A percentile compares a stretch with the other conserved stretches of the same genome.
Evolutionary conservation across 768 basidiomycete species (phyloP).

Genomic region (Rhizopogon rudus): DNA sequence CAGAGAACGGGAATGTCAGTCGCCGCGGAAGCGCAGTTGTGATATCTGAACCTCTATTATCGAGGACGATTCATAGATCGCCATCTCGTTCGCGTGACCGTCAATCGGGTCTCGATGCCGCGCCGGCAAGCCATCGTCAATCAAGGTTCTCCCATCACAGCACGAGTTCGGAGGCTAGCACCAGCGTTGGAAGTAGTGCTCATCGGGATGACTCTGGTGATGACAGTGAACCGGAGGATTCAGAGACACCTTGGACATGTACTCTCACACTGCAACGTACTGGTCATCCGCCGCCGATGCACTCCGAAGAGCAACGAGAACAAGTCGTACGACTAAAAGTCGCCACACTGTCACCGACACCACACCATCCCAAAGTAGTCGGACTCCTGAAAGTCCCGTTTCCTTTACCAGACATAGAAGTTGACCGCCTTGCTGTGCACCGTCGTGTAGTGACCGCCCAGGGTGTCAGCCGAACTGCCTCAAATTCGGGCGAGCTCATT

Average conservation of each 20-base stretch:
- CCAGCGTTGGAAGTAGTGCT: slow-evolving; percentile 15
- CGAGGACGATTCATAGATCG: slow-evolving; percentile 6
- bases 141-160: slow-evolving; percentile 39
- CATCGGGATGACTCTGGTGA: slow-evolving; percentile 49
- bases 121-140: slow-evolving; percentile 23
- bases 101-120: slow-evolving; percentile 3
- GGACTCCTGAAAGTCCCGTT: slow-evolving; percentile 89
- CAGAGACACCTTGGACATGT: slow-evolving; percentile 95
- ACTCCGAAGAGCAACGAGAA: slow-evolving; percentile 8
- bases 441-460: slow-evolving; percentile 38
- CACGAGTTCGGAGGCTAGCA: slow-evolving; percentile 27
- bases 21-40: slow-evolving; percentile 14
- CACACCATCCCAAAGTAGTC: slow-evolving; percentile 94
- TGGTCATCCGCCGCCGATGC: slow-evolving; percentile 11
- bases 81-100: slow-evolving; percentile 7
- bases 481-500: slow-evolving; percentile 27
- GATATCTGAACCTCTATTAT: slow-evolving; percentile 2
- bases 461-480: slow-evolving; percentile 20
- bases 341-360: slow-evolving; percentile 84
- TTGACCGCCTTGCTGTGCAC: slow-evolving; percentile 53
- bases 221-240: slow-evolving; percentile 93
- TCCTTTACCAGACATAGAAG: slow-evolving; percentile 77
- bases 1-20: slow-evolving; percentile 9
- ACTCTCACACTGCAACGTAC: slow-evolving; percentile 61
- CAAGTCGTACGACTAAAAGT: slow-evolving; percentile 50